phyloP scores from a whole-genome alignment of 2,329 filamentous ascomycete genomes.

The Rutstroemia sp. region DNA sequence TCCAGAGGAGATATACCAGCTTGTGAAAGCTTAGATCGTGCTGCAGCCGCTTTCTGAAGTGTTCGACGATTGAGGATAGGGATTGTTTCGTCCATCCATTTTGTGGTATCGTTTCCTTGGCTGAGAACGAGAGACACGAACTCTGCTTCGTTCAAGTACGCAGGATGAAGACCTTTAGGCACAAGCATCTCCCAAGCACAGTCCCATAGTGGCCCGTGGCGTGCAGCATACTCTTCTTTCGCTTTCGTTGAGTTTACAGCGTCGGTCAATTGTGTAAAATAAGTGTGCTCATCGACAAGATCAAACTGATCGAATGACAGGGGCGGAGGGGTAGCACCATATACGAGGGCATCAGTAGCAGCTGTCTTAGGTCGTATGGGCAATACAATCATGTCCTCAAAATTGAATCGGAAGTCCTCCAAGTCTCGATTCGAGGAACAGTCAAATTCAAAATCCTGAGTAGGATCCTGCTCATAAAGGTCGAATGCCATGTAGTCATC shows the following conservation, averaged over 20 bases:
- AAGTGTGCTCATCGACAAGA: slow-evolving; percentile 2
- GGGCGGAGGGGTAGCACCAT: background rate
- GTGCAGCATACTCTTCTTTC: slow-evolving; percentile 7
- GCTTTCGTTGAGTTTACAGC: slow-evolving; percentile 2
- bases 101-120: background rate
- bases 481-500: slow-evolving; percentile 7
- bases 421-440: background rate
- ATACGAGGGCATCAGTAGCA: background rate
- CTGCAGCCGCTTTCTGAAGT: slow-evolving; percentile 6
- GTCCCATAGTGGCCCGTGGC: slow-evolving; percentile 11
- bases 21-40: slow-evolving; percentile 5
- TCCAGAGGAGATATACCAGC: slow-evolving; percentile 14
- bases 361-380: slow-evolving; percentile 4
- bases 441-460: background rate
- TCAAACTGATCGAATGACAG: slow-evolving; percentile 5
- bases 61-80: slow-evolving; percentile 6
- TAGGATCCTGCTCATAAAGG: slow-evolving; percentile 6
- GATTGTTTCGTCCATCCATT: slow-evolving; percentile 11
- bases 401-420: slow-evolving; percentile 1
- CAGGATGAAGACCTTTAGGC: slow-evolving; percentile 11
- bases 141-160: slow-evolving; percentile 10
- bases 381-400: slow-evolving; percentile 8
- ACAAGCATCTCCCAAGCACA: slow-evolving; percentile 11
- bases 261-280: background rate
- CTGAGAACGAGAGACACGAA: slow-evolving; percentile 12